These are phyloP conservation scores for Dictyostelium capitatum DNA, from an alignment of 78 protist species.

Conservation along the genomic window DNA sequence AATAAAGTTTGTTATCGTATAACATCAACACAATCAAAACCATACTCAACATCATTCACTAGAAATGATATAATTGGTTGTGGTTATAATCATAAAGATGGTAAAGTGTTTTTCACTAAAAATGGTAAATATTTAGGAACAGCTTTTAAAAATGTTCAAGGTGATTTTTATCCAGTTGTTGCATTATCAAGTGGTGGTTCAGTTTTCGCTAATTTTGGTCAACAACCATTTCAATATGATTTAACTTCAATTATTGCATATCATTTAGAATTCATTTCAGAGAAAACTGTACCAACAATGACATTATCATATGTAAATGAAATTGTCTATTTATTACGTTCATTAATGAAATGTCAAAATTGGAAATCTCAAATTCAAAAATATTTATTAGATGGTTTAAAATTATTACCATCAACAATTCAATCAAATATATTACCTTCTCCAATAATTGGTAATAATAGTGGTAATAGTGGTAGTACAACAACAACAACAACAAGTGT, in stretches of 20 bases:
- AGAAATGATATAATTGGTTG: conserved; percentile 83
- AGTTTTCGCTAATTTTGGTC: conserved; percentile 75
- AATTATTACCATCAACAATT: conserved; percentile 55
- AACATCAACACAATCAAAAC: background rate
- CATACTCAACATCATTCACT: conserved; percentile 42
- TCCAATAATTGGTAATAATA: background rate
- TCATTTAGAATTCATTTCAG: conserved; percentile 52
- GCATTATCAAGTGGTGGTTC: conserved; percentile 31
- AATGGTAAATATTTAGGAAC: conserved; percentile 82
- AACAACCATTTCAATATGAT: conserved; percentile 72
- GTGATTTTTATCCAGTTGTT: conserved; percentile 72
- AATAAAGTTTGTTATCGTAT: conserved; percentile 52
- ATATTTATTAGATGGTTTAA: conserved; percentile 52
- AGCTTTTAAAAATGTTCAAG: conserved; percentile 76
- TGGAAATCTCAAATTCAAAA: conserved; percentile 47
- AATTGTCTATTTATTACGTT: conserved; percentile 55
- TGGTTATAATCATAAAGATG: conserved; percentile 73
- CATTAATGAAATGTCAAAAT: conserved; percentile 26
- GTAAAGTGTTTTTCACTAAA: conserved; percentile 79
- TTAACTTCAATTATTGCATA: conserved; percentile 18
- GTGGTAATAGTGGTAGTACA: background rate
- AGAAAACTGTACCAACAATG: conserved; percentile 33
- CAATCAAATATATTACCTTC: conserved; percentile 11
- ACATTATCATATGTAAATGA: conserved; percentile 64
- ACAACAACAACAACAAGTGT: too few relatives aligned